Conservation (phyloP, 1,284 basidiomycete species). For the Trametes polyzona region DNA sequence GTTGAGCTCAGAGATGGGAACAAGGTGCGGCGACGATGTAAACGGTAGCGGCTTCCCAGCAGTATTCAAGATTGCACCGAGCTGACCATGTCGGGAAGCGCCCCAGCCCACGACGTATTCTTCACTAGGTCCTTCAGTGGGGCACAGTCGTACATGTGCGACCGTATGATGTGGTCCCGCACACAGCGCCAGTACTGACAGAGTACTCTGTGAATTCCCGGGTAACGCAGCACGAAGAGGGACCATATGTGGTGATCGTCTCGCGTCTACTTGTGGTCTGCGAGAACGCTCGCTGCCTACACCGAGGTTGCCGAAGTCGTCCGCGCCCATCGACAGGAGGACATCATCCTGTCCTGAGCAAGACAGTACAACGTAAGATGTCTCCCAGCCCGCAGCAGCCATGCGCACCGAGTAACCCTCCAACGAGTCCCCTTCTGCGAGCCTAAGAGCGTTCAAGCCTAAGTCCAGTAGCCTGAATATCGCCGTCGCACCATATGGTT, state of each 20-base stretch:
- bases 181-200: constrained; percentile 47
- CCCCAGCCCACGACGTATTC: constrained; percentile 79
- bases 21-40: constrained; percentile 40
- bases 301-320: constrained; percentile 85
- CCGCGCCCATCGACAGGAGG: constrained; percentile 78
- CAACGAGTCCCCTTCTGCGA: constrained; percentile 14
- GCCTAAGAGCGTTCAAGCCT: constrained; percentile 35
- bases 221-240: constrained; percentile 30
- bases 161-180: constrained; percentile 78
- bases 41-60: constrained; percentile 34
- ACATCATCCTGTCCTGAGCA: constrained; percentile 51
- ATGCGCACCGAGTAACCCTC: constrained; percentile 42
- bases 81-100: constrained; percentile 78
- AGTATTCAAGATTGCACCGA: constrained; percentile 46
- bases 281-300: constrained; percentile 37
- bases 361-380: constrained; percentile 70
- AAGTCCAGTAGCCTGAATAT: constrained; percentile 55
- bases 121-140: constrained; percentile 29
- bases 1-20: constrained; percentile 32
- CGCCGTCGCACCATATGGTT: constrained; percentile 30
- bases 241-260: constrained; percentile 41
- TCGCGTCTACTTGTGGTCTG: background rate
- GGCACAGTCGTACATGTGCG: constrained; percentile 41
- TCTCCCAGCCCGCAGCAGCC: constrained; percentile 81
- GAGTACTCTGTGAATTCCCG: constrained; percentile 18